A percentile compares a stretch with the other conserved stretches of the same genome.
Evolutionary conservation across 306 rosid species (phyloP).

Genomic region (Trifolium pratense): DNA sequence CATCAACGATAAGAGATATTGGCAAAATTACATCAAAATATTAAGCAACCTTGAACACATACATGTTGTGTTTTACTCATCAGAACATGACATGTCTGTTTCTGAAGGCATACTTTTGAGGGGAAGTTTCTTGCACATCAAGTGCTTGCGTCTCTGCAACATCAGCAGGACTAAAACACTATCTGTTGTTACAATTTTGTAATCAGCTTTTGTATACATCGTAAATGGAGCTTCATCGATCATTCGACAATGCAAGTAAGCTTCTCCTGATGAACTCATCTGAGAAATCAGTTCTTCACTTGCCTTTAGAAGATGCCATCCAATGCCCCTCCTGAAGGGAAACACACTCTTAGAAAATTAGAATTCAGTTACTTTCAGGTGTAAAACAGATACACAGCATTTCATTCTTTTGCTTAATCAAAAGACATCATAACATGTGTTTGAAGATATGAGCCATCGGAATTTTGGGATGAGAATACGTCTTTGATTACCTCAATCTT

Average conservation of each 20-base stretch:
- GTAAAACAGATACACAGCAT: background rate
- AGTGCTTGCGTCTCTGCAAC: constrained; percentile 93
- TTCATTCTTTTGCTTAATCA: background rate
- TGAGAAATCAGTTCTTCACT: constrained; percentile 81
- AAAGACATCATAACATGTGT: background rate
- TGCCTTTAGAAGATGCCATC: constrained; percentile 96
- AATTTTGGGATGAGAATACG: background rate
- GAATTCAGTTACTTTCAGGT: constrained; percentile 18
- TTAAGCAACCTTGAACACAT: constrained; percentile 25
- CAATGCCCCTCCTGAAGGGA: constrained; percentile 84
- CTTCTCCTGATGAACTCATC: constrained; percentile 74
- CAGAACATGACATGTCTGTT: constrained; percentile 50
- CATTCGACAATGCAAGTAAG: constrained; percentile 88
- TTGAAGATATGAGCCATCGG: constrained; percentile 3
- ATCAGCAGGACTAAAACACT: constrained; percentile 66
- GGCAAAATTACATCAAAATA: constrained; percentile 47
- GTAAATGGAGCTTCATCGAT: constrained; percentile 82
- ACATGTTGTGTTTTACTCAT: constrained; percentile 45
- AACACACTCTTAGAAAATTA: constrained; percentile 29
- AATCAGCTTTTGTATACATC: constrained; percentile 87
- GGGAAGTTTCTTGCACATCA: constrained; percentile 85
- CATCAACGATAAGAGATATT: constrained; percentile 26
- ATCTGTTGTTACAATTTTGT: constrained; percentile 72
- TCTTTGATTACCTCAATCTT: background rate
- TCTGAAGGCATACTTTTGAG: constrained; percentile 47